These are phyloP conservation scores for Aspergillus affinis DNA, from an alignment of 495 filamentous ascomycete genomes.

Conservation along the genomic window DNA sequence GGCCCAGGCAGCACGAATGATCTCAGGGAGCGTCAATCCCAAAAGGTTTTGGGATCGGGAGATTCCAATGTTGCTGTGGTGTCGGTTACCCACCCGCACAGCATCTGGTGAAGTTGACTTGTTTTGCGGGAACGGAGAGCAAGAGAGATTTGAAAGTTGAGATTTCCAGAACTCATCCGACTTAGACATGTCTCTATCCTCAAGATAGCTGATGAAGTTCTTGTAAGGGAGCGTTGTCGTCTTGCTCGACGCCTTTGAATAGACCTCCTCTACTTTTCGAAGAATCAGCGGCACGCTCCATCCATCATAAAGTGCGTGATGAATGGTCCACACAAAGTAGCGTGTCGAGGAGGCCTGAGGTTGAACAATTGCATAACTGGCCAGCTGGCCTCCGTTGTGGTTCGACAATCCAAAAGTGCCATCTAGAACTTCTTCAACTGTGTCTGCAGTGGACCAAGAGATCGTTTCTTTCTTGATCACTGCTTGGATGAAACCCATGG, in stretches of 20 bases:
- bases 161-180: conserved; percentile 48
- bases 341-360: conserved; percentile 21
- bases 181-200: conserved; percentile 29
- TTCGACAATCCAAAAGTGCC: conserved; percentile 44
- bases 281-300: conserved; percentile 63
- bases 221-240: conserved; percentile 31
- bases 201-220: conserved; percentile 45
- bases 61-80: conserved; percentile 28
- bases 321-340: conserved; percentile 62
- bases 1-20: conserved; percentile 57
- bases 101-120: conserved; percentile 28
- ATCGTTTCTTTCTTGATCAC: conserved; percentile 51
- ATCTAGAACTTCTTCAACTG: conserved; percentile 46
- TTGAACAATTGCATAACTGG: conserved; percentile 53
- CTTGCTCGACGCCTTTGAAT: conserved; percentile 19
- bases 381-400: conserved; percentile 55
- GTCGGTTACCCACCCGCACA: conserved; percentile 32
- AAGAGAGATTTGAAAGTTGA: conserved; percentile 26
- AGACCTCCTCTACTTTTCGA: conserved; percentile 53
- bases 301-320: conserved; percentile 72
- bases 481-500: conserved; percentile 52
- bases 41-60: conserved; percentile 19
- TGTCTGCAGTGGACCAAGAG: conserved; percentile 42
- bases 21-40: conserved; percentile 45
- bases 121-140: conserved; percentile 28